phyloP scores from a whole-genome alignment of 176 grass and related monocot genomes.

The Elaeis guineensis region DNA sequence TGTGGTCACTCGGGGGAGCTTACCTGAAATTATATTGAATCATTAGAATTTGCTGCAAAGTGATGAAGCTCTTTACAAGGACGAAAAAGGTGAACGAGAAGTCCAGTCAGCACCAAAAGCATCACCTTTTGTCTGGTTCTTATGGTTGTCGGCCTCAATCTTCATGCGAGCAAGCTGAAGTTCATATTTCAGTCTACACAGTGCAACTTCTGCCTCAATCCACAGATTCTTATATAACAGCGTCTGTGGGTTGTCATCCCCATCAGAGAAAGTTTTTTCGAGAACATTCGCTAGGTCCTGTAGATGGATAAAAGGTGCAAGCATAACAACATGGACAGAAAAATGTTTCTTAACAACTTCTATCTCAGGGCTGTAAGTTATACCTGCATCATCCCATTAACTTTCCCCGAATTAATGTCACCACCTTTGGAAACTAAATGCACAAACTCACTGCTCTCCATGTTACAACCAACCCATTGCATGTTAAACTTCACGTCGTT shows the following conservation, averaged over 20 bases:
- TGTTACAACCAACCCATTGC: too few species aligned
- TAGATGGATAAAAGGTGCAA: not conserved
- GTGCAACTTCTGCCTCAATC: constrained; percentile 43
- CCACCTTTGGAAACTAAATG: too few species aligned
- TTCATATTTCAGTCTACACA: constrained; percentile 51
- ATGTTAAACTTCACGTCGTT: constrained; percentile 7
- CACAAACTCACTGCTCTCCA: too few species aligned
- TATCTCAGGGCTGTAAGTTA: too few species aligned
- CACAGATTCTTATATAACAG: constrained; percentile 48
- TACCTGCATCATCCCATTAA: not conserved
- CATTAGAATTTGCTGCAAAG: too few species aligned
- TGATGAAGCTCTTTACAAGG: too few species aligned
- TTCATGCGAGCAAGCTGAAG: constrained; percentile 34
- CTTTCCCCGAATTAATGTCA: constrained; percentile 3
- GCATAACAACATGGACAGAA: not conserved
- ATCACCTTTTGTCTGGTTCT: constrained; percentile 13
- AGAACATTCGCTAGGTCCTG: not conserved
- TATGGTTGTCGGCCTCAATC: constrained; percentile 24
- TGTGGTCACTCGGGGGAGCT: too few species aligned
- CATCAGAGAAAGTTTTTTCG: not conserved
- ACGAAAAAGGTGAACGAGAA: too few species aligned
- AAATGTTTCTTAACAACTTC: not conserved
- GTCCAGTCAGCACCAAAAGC: too few species aligned
- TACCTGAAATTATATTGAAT: too few species aligned
- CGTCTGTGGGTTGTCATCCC: constrained; percentile 27